phyloP scores from a whole-genome alignment of 2,329 filamentous ascomycete species.

The Phialemoniopsis sp. region DNA sequence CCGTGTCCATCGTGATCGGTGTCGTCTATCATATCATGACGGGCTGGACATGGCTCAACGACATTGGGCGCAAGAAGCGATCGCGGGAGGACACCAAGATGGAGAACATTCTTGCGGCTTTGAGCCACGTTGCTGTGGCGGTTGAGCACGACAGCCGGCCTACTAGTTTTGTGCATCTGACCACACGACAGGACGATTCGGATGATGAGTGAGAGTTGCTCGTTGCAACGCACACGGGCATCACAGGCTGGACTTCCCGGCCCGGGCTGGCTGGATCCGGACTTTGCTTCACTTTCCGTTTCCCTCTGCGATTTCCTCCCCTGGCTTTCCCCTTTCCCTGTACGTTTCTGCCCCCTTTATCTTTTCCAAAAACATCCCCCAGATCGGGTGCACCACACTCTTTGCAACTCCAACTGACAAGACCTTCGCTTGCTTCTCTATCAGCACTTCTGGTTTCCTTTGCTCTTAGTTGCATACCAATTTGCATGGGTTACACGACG shows the following conservation, averaged over 20 bases:
- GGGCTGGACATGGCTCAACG: conserved; percentile 52
- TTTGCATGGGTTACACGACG: no score
- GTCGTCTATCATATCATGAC: conserved; percentile 62
- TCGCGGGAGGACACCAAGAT: conserved; percentile 57
- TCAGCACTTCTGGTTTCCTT: no score
- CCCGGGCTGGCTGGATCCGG: no score
- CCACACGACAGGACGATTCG: conserved; percentile 9
- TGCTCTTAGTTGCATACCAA: no score
- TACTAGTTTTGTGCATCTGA: no score
- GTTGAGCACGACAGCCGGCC: conserved; percentile 52
- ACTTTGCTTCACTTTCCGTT: not conserved
- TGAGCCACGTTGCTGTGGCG: conserved; percentile 55
- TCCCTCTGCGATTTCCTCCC: not conserved
- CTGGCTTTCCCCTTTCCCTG: not conserved
- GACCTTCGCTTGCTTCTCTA: no score
- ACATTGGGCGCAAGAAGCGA: conserved; percentile 60
- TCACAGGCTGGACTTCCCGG: no score
- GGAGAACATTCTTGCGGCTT: conserved; percentile 62
- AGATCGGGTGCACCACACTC: no score
- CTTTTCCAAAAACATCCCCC: no score
- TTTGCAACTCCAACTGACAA: no score
- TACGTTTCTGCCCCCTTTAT: no score
- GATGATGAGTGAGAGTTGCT: conserved; percentile 9
- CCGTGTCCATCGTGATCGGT: conserved; percentile 60
- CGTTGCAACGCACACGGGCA: no score